Conservation (phyloP, 768 basidiomycete genomes). For the Piloderma croceum region DNA sequence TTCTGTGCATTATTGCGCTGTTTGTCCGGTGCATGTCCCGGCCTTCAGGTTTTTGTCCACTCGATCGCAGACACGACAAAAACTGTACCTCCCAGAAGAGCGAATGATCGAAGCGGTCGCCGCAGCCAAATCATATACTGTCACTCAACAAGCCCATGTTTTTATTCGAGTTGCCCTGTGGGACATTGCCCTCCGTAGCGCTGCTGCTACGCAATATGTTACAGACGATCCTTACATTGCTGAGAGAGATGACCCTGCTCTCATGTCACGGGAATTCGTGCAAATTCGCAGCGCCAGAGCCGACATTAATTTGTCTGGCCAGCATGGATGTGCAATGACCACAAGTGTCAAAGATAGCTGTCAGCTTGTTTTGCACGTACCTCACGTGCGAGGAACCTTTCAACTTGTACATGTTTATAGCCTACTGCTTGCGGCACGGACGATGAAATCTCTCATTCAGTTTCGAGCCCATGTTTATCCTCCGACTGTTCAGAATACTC, state of each 20-base stretch:
- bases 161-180: conserved; percentile 41
- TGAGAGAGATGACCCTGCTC: conserved; percentile 45
- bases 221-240: conserved; percentile 59
- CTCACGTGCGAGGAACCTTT: conserved; percentile 47
- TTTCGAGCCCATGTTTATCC: conserved; percentile 17
- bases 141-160: conserved; percentile 33
- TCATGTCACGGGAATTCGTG: conserved; percentile 41
- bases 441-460: conserved; percentile 39
- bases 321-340: conserved; percentile 3
- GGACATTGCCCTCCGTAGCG: conserved; percentile 50
- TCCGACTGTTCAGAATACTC: conserved; percentile 14
- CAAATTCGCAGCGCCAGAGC: conserved; percentile 30
- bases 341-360: conserved; percentile 33
- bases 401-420: conserved; percentile 69
- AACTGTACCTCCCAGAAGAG: conserved; percentile 52
- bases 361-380: conserved; percentile 44
- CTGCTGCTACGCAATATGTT: conserved; percentile 61
- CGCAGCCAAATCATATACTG: conserved; percentile 31
- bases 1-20: conserved; percentile 50
- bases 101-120: conserved; percentile 39
- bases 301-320: conserved; percentile 22
- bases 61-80: conserved; percentile 42
- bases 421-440: conserved; percentile 54
- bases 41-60: conserved; percentile 31
- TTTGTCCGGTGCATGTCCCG: conserved; percentile 35